A percentile compares a stretch with the other conserved stretches of the same genome.
These are phyloP conservation scores for Orbilia ellipsospora DNA, from an alignment of 2,329 filamentous ascomycete genomes.

Conservation along the genomic window DNA sequence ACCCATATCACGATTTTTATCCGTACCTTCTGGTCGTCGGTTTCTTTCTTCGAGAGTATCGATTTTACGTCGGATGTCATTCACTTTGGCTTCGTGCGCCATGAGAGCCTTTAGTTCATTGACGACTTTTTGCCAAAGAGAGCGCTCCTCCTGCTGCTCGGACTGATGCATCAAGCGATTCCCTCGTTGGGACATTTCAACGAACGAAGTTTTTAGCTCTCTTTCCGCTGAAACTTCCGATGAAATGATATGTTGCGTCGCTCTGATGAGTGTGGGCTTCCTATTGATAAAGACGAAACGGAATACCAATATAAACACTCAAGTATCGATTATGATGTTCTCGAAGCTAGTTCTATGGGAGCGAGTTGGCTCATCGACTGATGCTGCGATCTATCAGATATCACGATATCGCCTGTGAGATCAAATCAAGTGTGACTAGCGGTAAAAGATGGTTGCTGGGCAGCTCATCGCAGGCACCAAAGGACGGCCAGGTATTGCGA, in stretches of 20 bases:
- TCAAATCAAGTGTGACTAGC: no score
- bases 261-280: no score
- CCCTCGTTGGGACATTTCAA: conserved; percentile 49
- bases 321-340: no score
- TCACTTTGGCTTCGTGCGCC: conserved; percentile 52
- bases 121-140: conserved; percentile 59
- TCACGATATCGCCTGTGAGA: no score
- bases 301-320: no score
- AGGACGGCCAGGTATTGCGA: not conserved
- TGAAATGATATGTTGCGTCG: no score
- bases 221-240: no score
- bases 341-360: no score
- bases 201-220: not conserved
- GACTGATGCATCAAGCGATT: conserved; percentile 57
- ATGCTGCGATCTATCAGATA: no score
- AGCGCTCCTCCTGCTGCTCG: conserved; percentile 59
- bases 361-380: no score
- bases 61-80: conserved; percentile 50
- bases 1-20: not conserved
- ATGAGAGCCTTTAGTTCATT: conserved; percentile 58
- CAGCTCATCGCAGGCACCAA: not conserved
- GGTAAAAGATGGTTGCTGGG: no score
- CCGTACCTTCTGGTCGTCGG: conserved; percentile 38
- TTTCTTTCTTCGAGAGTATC: conserved; percentile 52
- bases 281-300: no score